Base-by-base conservation (phyloP, 495 filamentous ascomycete species). In the Penicillium odoratum region DNA sequence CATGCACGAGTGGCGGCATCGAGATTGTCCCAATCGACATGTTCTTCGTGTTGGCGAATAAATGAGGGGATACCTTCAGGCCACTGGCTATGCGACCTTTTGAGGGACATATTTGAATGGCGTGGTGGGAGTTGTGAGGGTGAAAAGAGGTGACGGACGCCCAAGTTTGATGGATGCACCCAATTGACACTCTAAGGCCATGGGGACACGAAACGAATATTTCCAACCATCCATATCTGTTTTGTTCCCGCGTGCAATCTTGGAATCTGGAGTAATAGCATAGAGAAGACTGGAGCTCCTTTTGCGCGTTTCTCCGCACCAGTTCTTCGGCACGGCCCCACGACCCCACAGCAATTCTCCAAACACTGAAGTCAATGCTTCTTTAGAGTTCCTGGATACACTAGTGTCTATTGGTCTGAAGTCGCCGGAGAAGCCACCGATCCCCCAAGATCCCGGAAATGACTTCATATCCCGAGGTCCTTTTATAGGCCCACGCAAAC, bases 241-340 rank as follows among this genome's bases (percentile, higher is more conserved):
- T 34, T 34, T 9, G 0, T 34, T 34, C 33, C 8, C 33, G 33
- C 4, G 33, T 34, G 33, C 33, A 34, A 34, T 34, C 33, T 34
- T 34, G 33, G 33, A 34, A 34, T 34, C 33, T 34, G 6, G 33
- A 34, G 8, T 34, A 34, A 0, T 34, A 34, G 31, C 31, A 21
- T 21, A 21, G 21, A 21, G 21, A 21, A 21, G 21, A 21, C 21
- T 21, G 2, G 21, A 21, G 21, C 21, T 21, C 21, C 21, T 21
- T 1, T 21, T 11, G 4, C 25, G 34, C 57, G 4, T 51, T 40
- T 59, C 57, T 63, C 63, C 60, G 57, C 68, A 64, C 50, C 60
- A 62, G 65, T 50, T 64, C 56, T 45, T 63, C 64, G 67, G 67
- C 64, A 67, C 38, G 4, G n/a, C 38, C 38, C 38, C 15, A 40